Evolutionary conservation across 2,329 filamentous ascomycete species (phyloP), one percentile per base, ranked within the genome.

Genomic region (Cladosporium sp.): DNA sequence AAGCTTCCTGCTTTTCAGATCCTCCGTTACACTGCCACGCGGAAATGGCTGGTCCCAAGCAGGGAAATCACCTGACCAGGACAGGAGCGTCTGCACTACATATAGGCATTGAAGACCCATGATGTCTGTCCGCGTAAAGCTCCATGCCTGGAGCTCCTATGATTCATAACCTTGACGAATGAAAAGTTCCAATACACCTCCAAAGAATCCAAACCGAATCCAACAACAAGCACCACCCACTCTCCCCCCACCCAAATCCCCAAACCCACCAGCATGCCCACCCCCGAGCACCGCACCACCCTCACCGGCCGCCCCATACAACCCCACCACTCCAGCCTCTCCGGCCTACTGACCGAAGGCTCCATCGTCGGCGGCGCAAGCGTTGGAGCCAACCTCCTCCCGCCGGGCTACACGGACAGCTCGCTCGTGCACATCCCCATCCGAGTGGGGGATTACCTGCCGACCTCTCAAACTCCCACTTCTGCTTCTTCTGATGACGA

Each of bases 341-440:
- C 48, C 6, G 50, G 34, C 44, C 43, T 53, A 22, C 44, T 51
- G 43, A 36, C n/a, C 47, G 47, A 43, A 24, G 32, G 24, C 9
- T 36, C 20, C 38, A 19, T 48, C 32, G 40, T 32, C 22, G 45
- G 47, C 19, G 50, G 24, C 13, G 41, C 37, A 12, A 39, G 39
- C 13, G 52, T 45, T 20, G 54, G 55, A 19, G 58, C 50, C 39
- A 60, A 60, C 39, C 36, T 50, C 7, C 39, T 53, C 1, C 58
- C 58, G n/a, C 53, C 40, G 24, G 54, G 54, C 40, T 60, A 58
- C 47, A 59, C 55, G 2, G 58, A 59, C 42, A 45, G 39, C 19
- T 55, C 48, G 5, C 30, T 60, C 7, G 54, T 61, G 11, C 50
- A 49, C 11, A 53, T 61, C 20, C 58, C 57, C 8, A 56, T 61